phyloP scores from a whole-genome alignment of 129 eudicot species.

The Centella asiatica region DNA sequence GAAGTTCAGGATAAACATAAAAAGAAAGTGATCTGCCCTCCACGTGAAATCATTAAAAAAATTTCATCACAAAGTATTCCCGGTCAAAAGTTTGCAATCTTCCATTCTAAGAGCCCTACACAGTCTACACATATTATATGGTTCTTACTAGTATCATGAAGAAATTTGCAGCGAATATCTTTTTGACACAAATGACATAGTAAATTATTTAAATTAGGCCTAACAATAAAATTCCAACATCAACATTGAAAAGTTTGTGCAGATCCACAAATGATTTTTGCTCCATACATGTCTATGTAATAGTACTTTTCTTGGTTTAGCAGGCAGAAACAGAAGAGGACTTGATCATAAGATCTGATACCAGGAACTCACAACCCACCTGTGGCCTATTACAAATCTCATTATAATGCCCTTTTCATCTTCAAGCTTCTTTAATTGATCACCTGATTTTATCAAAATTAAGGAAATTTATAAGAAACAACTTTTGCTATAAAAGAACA shows the following conservation, averaged over 20 bases:
- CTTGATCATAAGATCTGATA: background rate
- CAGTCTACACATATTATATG: no score
- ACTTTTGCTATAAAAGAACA: background rate
- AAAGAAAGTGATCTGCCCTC: no score
- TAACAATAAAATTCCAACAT: background rate
- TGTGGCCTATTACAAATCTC: conserved; percentile 96
- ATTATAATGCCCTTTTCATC: conserved; percentile 88
- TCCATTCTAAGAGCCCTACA: no score
- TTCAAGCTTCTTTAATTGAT: conserved; percentile 69
- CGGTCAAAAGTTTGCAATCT: no score
- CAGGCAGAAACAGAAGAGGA: background rate
- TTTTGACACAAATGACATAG: no score
- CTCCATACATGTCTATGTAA: background rate
- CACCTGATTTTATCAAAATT: conserved; percentile 41
- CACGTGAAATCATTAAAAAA: background rate
- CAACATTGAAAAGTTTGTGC: no score
- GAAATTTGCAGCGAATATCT: no score
- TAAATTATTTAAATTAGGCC: background rate
- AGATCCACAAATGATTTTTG: no score
- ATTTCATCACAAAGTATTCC: no score
- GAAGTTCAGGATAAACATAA: background rate
- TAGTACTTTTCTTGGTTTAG: background rate
- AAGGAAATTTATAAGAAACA: background rate
- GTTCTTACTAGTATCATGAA: no score
- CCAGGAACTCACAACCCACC: conserved; percentile 34